A percentile compares a stretch with the other conserved stretches of the same genome.
Conservation (phyloP, 805 yeast genomes). For the Monosporozyma aquatica region DNA sequence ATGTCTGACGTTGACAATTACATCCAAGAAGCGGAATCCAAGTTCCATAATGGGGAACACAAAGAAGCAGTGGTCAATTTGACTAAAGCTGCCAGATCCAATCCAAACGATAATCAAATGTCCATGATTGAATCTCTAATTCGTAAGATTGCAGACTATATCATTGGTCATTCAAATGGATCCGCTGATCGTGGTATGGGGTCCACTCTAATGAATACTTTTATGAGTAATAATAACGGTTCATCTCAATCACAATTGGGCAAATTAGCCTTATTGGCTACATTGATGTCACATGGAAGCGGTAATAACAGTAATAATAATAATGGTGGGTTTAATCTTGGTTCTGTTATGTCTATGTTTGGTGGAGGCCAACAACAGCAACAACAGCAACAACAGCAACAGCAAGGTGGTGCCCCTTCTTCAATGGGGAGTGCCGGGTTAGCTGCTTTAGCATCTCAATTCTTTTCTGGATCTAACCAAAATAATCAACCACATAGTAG, state of each 20-base stretch:
- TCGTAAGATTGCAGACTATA: conserved; percentile 14
- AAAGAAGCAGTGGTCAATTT: conserved; percentile 23
- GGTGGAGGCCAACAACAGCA: conserved; percentile 3
- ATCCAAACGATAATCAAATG: conserved; percentile 19
- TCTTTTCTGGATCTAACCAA: conserved; percentile 14
- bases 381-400: not conserved
- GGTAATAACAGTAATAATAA: conserved; percentile 5
- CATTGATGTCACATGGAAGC: conserved; percentile 13
- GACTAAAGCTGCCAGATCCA: conserved; percentile 20
- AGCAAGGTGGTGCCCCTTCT: not conserved
- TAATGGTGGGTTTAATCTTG: conserved; percentile 15
- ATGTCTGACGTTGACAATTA: conserved; percentile 13
- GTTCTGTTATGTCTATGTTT: conserved; percentile 19
- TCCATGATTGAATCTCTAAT: conserved; percentile 20
- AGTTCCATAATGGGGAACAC: conserved; percentile 18
- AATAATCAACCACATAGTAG: conserved; percentile 6
- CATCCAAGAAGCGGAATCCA: conserved; percentile 18
- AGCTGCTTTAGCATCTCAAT: conserved; percentile 22
- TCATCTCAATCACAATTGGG: conserved; percentile 24
- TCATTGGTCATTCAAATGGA: conserved; percentile 10
- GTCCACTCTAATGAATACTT: conserved; percentile 15
- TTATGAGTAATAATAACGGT: conserved; percentile 17
- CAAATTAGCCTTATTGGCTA: conserved; percentile 23
- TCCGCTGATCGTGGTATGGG: conserved; percentile 15
- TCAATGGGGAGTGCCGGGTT: conserved; percentile 17